Evolutionary conservation across 2,329 filamentous ascomycete genomes (phyloP), one percentile per base, ranked within the genome.

Genomic region (Lachnum nothofagi): DNA sequence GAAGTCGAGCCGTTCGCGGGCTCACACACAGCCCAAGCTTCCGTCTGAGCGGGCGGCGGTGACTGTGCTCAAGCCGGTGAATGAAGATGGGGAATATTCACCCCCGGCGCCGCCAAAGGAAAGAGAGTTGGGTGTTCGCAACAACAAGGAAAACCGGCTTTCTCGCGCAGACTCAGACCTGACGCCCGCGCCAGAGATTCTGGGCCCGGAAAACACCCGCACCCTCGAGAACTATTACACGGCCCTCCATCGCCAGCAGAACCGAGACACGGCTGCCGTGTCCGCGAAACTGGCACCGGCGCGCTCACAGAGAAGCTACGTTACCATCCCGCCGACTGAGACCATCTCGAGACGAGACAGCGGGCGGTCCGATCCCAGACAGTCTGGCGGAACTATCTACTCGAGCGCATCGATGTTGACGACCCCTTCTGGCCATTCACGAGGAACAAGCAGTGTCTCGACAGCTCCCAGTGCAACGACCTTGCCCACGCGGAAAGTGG

Each of bases 21-120:
- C 29, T 14, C 41, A 24, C 17, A 27, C 33, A 12, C 53, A n/a
- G 5, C 22, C 29, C 25, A 44, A 34, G 16, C 12, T 25, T n/a
- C 33, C 17, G 19, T 5, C 29, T 6, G 46, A 52, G 7, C 43
- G 48, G 35, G 42, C 40, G 2, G 22, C 53, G 12, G 59, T 63
- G 7, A 67, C 63, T 3, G 62, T 65, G 5, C 55, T 70, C 17
- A 66, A 67, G 9, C 63, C 70, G 1, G 64, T 70, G 5, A 56
- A 54, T n/a, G 68, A 72, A 51, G 61, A 62, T 33, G 58, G 56
- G 14, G 69, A 71, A 57, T 66, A 65, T 17, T 42, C 23, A 20
- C 12, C 42, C 9, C 34, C 5, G 16, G 14, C 41, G 22, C 23
- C 42, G 22, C 24, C 25, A n/a, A 16, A 34, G 41, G 25, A 23